These are phyloP conservation scores for Betula pendula DNA, from an alignment of 306 rosid genomes.

Conservation along the genomic window DNA sequence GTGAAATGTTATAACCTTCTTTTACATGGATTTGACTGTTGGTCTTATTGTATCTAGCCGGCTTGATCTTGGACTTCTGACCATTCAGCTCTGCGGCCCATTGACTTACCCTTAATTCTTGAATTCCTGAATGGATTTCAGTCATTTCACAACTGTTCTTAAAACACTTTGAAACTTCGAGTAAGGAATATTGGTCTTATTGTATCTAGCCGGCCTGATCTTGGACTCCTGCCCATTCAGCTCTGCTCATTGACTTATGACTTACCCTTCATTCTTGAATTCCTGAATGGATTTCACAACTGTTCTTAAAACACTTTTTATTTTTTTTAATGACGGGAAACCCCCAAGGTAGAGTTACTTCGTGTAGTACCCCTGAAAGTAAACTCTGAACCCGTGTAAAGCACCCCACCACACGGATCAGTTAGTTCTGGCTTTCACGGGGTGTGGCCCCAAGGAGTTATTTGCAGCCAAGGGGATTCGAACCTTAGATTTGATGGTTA, in stretches of 20 bases:
- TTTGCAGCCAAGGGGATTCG: no score
- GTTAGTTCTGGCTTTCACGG: no score
- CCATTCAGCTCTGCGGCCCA: not conserved
- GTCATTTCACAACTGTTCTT: slow-evolving; percentile 14
- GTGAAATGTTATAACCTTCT: not conserved
- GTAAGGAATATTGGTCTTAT: not conserved
- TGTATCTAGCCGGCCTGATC: slow-evolving; percentile 3
- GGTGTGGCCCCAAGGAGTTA: no score
- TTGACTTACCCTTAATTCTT: not conserved
- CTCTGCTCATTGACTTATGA: not conserved
- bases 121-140: slow-evolving; percentile 1
- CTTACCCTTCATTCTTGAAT: not conserved
- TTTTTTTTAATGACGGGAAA: no score
- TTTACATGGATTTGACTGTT: slow-evolving; percentile 5
- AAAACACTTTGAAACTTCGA: not conserved
- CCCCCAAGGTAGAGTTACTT: no score
- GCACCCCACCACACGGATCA: no score
- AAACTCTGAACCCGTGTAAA: no score
- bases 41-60: not conserved
- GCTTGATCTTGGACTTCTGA: not conserved
- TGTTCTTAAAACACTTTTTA: not conserved
- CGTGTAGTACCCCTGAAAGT: no score
- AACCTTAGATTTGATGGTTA: no score
- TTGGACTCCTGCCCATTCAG: not conserved
- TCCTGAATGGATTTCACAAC: slow-evolving; percentile 12